These are phyloP conservation scores for Carallia brachiata DNA, from an alignment of 345 rosid species.

Conservation along the genomic window DNA sequence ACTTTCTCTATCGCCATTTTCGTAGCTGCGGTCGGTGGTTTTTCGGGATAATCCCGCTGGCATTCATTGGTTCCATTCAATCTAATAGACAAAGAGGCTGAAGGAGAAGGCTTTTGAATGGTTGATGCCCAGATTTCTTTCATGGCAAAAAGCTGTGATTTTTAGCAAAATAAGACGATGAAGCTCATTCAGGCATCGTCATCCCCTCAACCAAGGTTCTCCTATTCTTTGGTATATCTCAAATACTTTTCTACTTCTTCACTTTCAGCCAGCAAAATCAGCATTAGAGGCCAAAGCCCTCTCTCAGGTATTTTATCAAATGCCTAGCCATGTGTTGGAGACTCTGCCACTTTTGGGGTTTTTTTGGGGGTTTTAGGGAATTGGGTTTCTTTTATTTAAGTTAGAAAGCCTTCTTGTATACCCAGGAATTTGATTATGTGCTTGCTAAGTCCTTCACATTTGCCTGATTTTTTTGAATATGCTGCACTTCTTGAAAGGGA, in stretches of 20 bases:
- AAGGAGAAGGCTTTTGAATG: too few species aligned
- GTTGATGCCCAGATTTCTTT: background rate
- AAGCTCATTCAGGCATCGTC: slow-evolving; percentile 13
- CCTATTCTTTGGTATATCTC: background rate
- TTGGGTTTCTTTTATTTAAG: background rate
- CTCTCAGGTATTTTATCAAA: slow-evolving; percentile 22
- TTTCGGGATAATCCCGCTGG: too few species aligned
- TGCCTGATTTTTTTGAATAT: slow-evolving; percentile 2
- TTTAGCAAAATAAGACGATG: background rate
- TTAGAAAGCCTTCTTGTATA: background rate
- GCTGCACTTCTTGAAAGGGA: slow-evolving; percentile 2
- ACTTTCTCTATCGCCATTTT: too few species aligned
- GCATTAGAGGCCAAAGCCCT: background rate
- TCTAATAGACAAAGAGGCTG: too few species aligned
- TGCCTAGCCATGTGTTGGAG: background rate
- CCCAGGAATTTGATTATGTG: too few species aligned
- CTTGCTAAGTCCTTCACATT: too few species aligned
- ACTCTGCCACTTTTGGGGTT: background rate
- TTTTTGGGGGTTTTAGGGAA: background rate
- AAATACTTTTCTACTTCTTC: slow-evolving; percentile 2
- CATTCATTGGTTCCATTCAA: too few species aligned
- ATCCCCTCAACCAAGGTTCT: slow-evolving; percentile 6
- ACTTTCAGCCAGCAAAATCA: background rate
- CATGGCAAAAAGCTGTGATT: slow-evolving; percentile 1
- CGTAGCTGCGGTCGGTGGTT: too few species aligned